A percentile compares a stretch with the other conserved stretches of the same genome.
Evolutionary conservation across 1,139 yeast genomes (phyloP).

Genomic region (Kodamaea alishanica): DNA sequence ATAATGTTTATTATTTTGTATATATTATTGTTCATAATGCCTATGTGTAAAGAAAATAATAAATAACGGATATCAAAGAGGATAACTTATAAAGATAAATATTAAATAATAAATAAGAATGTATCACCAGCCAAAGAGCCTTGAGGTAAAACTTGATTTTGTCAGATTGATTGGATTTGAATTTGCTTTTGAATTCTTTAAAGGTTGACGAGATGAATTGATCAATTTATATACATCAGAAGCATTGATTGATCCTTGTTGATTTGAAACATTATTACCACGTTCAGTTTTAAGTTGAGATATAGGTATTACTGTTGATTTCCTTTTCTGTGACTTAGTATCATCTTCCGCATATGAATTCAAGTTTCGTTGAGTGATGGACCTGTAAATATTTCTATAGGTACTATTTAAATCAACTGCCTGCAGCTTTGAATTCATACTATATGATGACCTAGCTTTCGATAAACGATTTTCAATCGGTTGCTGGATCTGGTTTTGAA

Average conservation of each 20-base stretch:
- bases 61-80: too few relatives aligned
- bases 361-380: constrained; percentile 35
- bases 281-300: too few relatives aligned
- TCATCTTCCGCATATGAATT: constrained; percentile 18
- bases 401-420: constrained; percentile 25
- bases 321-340: too few relatives aligned
- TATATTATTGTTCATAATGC: too few relatives aligned
- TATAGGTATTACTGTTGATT: too few relatives aligned
- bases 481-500: constrained; percentile 1
- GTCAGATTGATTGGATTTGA: constrained; percentile 1
- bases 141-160: constrained; percentile 9
- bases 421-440: constrained; percentile 16
- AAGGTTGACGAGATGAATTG: constrained; percentile 2
- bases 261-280: too few relatives aligned
- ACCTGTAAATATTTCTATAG: constrained; percentile 34
- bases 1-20: too few relatives aligned
- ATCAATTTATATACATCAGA: constrained; percentile 17
- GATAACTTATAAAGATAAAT: too few relatives aligned
- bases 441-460: constrained; percentile 29
- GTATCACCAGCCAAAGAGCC: constrained; percentile 15
- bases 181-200: constrained; percentile 1
- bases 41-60: too few relatives aligned
- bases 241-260: constrained; percentile 5
- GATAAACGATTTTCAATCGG: constrained; percentile 5
- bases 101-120: too few relatives aligned